phyloP scores from a whole-genome alignment of 306 rosid species.

The Begonia fuchsioides region DNA sequence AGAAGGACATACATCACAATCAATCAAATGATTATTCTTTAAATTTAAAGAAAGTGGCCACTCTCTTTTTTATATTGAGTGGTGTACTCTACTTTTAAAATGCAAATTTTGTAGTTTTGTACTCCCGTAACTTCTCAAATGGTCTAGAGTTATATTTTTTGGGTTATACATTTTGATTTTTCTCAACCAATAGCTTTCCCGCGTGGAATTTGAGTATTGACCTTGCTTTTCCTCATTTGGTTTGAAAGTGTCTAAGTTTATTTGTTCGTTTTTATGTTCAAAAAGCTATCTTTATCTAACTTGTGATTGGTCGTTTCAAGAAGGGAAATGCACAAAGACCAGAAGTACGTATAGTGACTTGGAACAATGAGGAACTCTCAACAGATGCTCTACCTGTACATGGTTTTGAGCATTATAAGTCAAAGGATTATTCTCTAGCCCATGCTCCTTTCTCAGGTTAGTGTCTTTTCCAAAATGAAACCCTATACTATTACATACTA shows the following conservation, averaged over 20 bases:
- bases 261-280: constrained; percentile 1
- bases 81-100: too few species aligned
- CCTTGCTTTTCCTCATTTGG: constrained; percentile 2
- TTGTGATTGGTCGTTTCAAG: constrained; percentile 20
- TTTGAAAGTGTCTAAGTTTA: background rate
- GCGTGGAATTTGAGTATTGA: background rate
- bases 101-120: too few species aligned
- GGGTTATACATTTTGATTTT: too few species aligned
- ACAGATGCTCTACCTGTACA: constrained; percentile 91
- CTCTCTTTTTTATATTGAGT: too few species aligned
- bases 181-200: too few species aligned
- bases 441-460: constrained; percentile 98
- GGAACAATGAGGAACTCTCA: constrained; percentile 92
- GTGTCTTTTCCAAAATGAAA: constrained; percentile 14
- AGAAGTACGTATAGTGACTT: constrained; percentile 75
- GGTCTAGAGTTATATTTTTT: too few species aligned
- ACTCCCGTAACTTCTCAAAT: too few species aligned
- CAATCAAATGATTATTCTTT: too few species aligned
- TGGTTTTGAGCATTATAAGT: constrained; percentile 97
- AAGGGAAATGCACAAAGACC: constrained; percentile 98
- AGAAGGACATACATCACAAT: too few species aligned
- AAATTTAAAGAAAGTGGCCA: too few species aligned
- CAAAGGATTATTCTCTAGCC: constrained; percentile 94
- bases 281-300: constrained; percentile 12
- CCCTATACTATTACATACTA: constrained; percentile 9